Base-by-base conservation (phyloP, 192 early-diverging fungal species). In the Rhizoclosmatium sp. region DNA sequence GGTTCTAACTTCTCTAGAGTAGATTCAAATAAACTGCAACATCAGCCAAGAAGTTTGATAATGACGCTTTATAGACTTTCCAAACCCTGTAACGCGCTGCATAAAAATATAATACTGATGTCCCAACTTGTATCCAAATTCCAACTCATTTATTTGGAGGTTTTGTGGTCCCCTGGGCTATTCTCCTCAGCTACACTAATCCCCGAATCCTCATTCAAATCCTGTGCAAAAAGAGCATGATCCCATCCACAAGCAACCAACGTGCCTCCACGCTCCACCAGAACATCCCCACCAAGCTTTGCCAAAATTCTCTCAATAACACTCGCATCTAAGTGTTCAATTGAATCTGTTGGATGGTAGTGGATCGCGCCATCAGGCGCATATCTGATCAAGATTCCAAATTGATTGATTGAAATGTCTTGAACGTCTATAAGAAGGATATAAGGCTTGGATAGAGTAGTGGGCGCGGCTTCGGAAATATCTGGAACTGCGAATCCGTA, bases 241-340 rank as follows among this genome's bases (percentile, higher is more conserved):
- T 71, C 69, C 69, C 69, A 71, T 12, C 69, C 69, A 71, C 16
- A 41, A 14, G 69, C 69, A 5, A 58, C 51, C 39, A 56, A 58
- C 47, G 14, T 48, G 14, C 51, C 69, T 10, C 31, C 31, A 16
- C 46, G 16, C 41, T 69, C 67, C 21, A 47, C 5, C 10, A 69
- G 5, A 41, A 69, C 0, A 19, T 16, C 41, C 41, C 67, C 67
- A 46, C 41, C 67, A 7, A 14, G 12, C 12, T 16, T 46, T 23
- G 67, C 10, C 5, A 23, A 46, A 23, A 16, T 16, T 1, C 1
- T 16, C 21, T 39, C 7, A 69, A 69, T 69, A 16, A 1, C 1
- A 7, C 41, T 16, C 23, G 41, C 67, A 39, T 4, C 0, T 23
- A 46, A 12, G 10, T 41, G 41, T 12, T 47, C 14, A 10, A 16